These are phyloP conservation scores for Septoria linicola DNA, from an alignment of 2,329 filamentous ascomycete genomes.

Conservation along the genomic window DNA sequence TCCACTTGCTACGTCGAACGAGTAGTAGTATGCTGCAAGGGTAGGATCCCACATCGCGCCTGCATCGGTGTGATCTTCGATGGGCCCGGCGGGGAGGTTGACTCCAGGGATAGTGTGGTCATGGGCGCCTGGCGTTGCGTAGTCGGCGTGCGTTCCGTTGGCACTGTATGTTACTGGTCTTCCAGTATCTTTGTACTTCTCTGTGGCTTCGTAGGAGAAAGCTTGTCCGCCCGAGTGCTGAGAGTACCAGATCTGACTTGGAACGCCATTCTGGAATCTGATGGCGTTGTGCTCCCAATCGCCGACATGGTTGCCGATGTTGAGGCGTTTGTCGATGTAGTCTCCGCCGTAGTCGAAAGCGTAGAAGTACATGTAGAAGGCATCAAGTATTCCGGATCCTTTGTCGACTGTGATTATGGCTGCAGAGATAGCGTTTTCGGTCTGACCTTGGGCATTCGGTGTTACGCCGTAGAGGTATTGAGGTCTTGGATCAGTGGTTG, in stretches of 20 bases:
- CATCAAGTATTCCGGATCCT: constrained; percentile 54
- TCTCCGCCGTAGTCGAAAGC: constrained; percentile 56
- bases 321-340: constrained; percentile 29
- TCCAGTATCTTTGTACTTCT: constrained; percentile 48
- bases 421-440: constrained; percentile 50
- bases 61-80: constrained; percentile 56
- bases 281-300: constrained; percentile 65
- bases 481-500: constrained; percentile 36
- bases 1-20: constrained; percentile 44
- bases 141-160: constrained; percentile 64
- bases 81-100: constrained; percentile 54
- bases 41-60: constrained; percentile 62
- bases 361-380: constrained; percentile 62
- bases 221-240: constrained; percentile 64
- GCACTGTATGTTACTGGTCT: constrained; percentile 58
- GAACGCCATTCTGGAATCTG: constrained; percentile 58
- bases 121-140: constrained; percentile 59
- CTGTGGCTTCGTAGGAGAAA: constrained; percentile 57
- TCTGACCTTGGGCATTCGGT: constrained; percentile 54
- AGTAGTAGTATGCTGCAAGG: constrained; percentile 56
- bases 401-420: constrained; percentile 60
- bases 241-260: constrained; percentile 60
- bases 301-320: constrained; percentile 58
- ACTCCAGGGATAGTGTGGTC: constrained; percentile 63
- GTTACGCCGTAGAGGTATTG: constrained; percentile 52